A percentile compares a stretch with the other conserved stretches of the same genome.
Evolutionary conservation across 2,329 filamentous ascomycete species (phyloP).

Genomic region (Diaporthe sp.): DNA sequence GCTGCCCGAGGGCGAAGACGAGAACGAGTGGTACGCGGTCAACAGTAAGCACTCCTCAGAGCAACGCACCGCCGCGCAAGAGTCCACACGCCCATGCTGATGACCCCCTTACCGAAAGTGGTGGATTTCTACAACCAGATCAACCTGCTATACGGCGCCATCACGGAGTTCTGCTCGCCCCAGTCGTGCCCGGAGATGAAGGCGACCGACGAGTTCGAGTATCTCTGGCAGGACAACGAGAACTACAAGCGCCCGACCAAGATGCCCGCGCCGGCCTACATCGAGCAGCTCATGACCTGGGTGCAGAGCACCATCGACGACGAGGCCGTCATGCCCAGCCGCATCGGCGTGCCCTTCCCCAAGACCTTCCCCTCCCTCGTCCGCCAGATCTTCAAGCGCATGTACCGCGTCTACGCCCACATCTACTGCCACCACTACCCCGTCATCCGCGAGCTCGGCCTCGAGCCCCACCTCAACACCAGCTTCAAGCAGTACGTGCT

Average conservation of each 20-base stretch:
- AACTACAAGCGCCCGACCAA: conserved; percentile 96
- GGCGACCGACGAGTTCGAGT: conserved; percentile 99
- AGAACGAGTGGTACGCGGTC: conserved; percentile 98
- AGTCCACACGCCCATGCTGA: background rate
- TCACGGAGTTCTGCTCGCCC: conserved; percentile 98
- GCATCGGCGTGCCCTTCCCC: conserved; percentile 94
- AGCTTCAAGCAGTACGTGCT: conserved; percentile 99
- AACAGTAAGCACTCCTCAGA: conserved; percentile 73
- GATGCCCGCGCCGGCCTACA: conserved; percentile 97
- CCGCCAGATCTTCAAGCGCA: conserved; percentile 97
- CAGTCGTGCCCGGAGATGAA: conserved; percentile 99
- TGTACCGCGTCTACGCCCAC: conserved; percentile 98
- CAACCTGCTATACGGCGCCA: conserved; percentile 97
- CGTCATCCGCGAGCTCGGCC: conserved; percentile 91
- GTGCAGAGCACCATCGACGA: conserved; percentile 96
- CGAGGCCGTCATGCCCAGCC: conserved; percentile 92
- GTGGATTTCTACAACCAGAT: conserved; percentile 99
- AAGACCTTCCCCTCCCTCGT: conserved; percentile 90
- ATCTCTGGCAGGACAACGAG: conserved; percentile 97
- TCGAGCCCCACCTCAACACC: conserved; percentile 97
- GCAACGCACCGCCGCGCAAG: conserved; percentile 40
- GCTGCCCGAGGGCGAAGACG: conserved; percentile 94
- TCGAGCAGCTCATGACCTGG: conserved; percentile 98
- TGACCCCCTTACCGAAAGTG: conserved; percentile 74
- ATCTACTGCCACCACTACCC: conserved; percentile 99